A percentile compares a stretch with the other conserved stretches of the same genome.
phyloP scores from a whole-genome alignment of 164 flowering plant genomes.

The Magnolia sinica region DNA sequence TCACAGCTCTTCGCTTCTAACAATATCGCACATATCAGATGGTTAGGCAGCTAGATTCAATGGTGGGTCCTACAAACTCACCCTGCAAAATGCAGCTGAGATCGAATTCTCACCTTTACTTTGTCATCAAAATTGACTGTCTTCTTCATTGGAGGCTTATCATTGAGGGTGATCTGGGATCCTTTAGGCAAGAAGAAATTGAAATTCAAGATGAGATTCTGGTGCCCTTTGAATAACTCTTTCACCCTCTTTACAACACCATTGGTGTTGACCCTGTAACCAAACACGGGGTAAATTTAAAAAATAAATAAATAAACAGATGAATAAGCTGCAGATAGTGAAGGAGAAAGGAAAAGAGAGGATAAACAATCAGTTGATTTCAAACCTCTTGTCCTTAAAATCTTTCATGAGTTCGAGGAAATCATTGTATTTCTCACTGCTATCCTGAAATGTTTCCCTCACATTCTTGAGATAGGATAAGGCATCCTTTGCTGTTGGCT shows the following conservation, averaged over 20 bases:
- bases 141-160: slow-evolving; percentile 53
- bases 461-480: slow-evolving; percentile 73
- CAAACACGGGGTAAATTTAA: slow-evolving; percentile 4
- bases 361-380: background rate
- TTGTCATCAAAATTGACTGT: slow-evolving; percentile 73
- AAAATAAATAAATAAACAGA: background rate
- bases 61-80: background rate
- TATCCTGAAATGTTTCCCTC: slow-evolving; percentile 71
- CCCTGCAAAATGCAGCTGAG: background rate
- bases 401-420: slow-evolving; percentile 92
- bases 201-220: slow-evolving; percentile 79
- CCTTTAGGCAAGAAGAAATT: slow-evolving; percentile 92
- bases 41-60: background rate
- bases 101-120: slow-evolving; percentile 53
- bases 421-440: slow-evolving; percentile 63
- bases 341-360: background rate
- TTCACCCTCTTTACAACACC: slow-evolving; percentile 76
- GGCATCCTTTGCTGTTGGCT: slow-evolving; percentile 39
- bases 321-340: background rate
- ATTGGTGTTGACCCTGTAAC: slow-evolving; percentile 57
- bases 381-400: slow-evolving; percentile 79
- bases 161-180: slow-evolving; percentile 76
- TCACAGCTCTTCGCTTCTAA: slow-evolving; percentile 58
- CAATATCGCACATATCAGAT: slow-evolving; percentile 2
- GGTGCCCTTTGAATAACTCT: slow-evolving; percentile 74